Conservation (phyloP, 2,329 filamentous ascomycete species). For the Calonectria pseudoturangicola region DNA sequence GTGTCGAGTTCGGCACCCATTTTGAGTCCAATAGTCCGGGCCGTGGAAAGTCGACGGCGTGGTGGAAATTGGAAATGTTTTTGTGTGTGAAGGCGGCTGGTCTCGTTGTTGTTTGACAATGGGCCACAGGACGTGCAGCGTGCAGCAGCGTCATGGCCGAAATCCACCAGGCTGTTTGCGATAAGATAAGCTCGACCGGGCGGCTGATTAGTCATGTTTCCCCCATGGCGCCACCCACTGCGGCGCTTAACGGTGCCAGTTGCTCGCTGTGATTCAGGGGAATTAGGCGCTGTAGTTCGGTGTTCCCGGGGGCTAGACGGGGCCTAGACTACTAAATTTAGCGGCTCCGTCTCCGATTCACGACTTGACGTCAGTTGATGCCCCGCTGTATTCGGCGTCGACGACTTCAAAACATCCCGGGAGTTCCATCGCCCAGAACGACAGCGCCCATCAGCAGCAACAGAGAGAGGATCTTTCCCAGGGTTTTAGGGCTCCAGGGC, state of each 20-base stretch:
- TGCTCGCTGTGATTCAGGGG: conserved; percentile 36
- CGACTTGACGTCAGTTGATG: conserved; percentile 40
- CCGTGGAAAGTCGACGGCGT: conserved; percentile 44
- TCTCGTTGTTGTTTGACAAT: conserved; percentile 36
- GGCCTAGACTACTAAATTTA: conserved; percentile 15
- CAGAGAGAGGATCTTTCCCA: background rate
- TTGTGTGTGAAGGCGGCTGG: conserved; percentile 14
- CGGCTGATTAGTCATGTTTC: conserved; percentile 49
- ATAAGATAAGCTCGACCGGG: conserved; percentile 53
- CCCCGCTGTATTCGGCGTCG: conserved; percentile 32
- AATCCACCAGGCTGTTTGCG: conserved; percentile 40
- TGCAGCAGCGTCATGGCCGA: conserved; percentile 51
- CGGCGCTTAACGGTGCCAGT: conserved; percentile 28
- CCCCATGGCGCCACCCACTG: background rate
- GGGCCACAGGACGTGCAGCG: conserved; percentile 37
- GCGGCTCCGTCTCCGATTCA: conserved; percentile 12
- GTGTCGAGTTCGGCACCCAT: conserved; percentile 69
- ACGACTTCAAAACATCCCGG: conserved; percentile 33
- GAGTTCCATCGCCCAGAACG: conserved; percentile 16
- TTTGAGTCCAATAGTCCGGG: conserved; percentile 43
- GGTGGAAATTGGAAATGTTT: conserved; percentile 37
- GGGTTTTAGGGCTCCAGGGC: background rate
- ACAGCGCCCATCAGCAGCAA: background rate
- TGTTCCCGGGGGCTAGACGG: conserved; percentile 27
- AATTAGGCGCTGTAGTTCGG: conserved; percentile 40